Base-by-base conservation (phyloP, 2,329 filamentous ascomycete species). In the Pseudogymnoascus sp. region DNA sequence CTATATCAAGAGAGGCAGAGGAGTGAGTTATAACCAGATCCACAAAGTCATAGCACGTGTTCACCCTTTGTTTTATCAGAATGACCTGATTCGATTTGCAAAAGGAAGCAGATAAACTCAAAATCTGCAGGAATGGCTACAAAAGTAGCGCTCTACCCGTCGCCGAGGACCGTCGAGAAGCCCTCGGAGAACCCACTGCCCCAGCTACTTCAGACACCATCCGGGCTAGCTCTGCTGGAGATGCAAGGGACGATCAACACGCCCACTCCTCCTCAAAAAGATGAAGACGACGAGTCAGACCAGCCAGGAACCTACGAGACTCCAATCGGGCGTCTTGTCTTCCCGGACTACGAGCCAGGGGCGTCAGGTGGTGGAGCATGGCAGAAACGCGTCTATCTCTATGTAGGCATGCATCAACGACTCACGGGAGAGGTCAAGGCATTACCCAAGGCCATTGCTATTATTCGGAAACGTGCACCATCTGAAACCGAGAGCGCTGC, bases 371-470 rank as follows among this genome's bases (percentile, higher is more conserved):
- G 84, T 67, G 86, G 83, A 0, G 82, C 82, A 8, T 97, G 92
- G 92, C 96, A 93, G 89, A 95, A 91, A 75, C 82, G 84, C 36
- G 91, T 93, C 28, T 90, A 96, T 70, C 77, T 97, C 57, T 96
- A 93, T 71, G 83, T 97, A 4, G 94, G 93, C 5, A 84, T 87
- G 70, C 89, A 97, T 72, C 94, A 97, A 76, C 82, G 92, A 63
- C 82, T 97, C 71, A 89, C 86, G 1, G 94, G 94, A 3, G 91
- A 97, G 73, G 86, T 96, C 57, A 96, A 91, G 79, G 96, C 91
- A 75, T 75, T 97, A 58, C 82, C 82, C 5, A 89, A 84, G 69
- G 86, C 92, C 2, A 71, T 97, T 66, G 94, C 88, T 3, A 78
- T 97, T n/a, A 79, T 97, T 22, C 81, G 85, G 64, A 84, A 82